Base-by-base conservation (phyloP, 78 protist species). In the Acrasis kona region DNA sequence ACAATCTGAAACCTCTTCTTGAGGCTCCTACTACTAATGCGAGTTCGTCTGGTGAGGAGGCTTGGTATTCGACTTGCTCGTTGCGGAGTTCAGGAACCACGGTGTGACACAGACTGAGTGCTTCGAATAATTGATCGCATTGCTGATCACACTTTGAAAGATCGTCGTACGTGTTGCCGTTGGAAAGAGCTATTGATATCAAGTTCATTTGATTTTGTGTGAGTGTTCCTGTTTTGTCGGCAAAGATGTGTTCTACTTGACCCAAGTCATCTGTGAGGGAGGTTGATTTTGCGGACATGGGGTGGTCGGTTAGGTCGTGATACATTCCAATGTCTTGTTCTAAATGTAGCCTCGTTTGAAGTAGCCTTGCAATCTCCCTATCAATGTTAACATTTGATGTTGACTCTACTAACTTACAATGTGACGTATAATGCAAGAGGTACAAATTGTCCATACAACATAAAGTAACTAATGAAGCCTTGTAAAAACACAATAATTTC, bases 151-250 rank as follows among this genome's bases (percentile, higher is more conserved):
- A 41, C 1, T 57, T 29, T 5, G 65, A 19, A 35, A 74, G 78
- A 5, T 74, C 78, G 27, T 74, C 67, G 37, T 31, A 74, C 19
- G 1, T 6, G 32, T 8, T 5, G 5, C 39, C 34, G 30, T 9
- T 35, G n/a, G 41, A 30, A 19, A 7, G 8, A n/a, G n/a, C n/a
- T n/a, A 70, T 12, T 7, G 29, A 4, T 67, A 69, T 58, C 72
- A 89, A 87, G 10, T 76, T 80, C 99, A 96, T 95, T 65, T 41
- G 73, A 72, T 96, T 96, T 19, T 65, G 72, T 2, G 99, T 96
- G 41, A 96, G 88, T 31, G 99, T 96, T 50, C 99, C 99, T 0
- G 99, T 96, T 84, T 96, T 96, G 74, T 96, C 99, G 19, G 89
- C 71, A 79, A 95, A 88, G 36, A 71, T 41, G 76, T 88, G 84